Percentiles rank a stretch among this genome's conserved stretches.
Conservation (phyloP, 2,329 filamentous ascomycete species). For the Colletotrichum sidae region DNA sequence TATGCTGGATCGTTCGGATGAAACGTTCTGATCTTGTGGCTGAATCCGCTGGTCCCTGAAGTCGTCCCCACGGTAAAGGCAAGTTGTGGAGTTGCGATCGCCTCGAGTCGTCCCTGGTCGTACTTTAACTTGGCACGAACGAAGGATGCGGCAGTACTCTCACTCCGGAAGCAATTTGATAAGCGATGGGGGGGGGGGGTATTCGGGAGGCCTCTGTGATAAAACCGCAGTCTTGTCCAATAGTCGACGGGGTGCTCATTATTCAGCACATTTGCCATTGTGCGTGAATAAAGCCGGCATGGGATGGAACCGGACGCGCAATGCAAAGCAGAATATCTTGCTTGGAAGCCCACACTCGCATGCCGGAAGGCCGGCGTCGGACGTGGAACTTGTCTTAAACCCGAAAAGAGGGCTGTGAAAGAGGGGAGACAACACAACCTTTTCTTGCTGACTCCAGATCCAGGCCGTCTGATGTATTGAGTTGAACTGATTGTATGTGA, state of each 20-base stretch:
- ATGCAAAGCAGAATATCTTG: slow-evolving; percentile 22
- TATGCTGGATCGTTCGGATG: slow-evolving; percentile 12
- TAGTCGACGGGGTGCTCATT: background rate
- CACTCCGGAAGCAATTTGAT: slow-evolving; percentile 14
- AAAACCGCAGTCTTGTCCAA: slow-evolving; percentile 1
- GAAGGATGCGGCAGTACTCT: slow-evolving; percentile 16
- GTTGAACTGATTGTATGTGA: slow-evolving; percentile 3
- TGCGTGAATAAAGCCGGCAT: slow-evolving; percentile 26
- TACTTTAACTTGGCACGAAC: slow-evolving; percentile 6
- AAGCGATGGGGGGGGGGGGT: background rate
- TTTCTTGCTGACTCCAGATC: slow-evolving; percentile 14
- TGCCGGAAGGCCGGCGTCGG: slow-evolving; percentile 12
- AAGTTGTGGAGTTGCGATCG: background rate
- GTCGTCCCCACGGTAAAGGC: slow-evolving; percentile 2
- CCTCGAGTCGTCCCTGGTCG: too few species aligned
- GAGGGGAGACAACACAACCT: slow-evolving; percentile 1
- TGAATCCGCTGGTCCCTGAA: background rate
- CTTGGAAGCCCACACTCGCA: slow-evolving; percentile 19
- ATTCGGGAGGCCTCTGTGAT: slow-evolving; percentile 10
- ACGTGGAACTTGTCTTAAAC: slow-evolving; percentile 11
- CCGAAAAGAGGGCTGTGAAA: slow-evolving; percentile 30
- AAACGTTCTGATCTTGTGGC: background rate
- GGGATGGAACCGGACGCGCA: slow-evolving; percentile 28
- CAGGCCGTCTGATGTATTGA: slow-evolving; percentile 30
- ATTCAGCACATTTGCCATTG: slow-evolving; percentile 20